These are phyloP conservation scores for Fagus sylvatica DNA, from an alignment of 306 rosid genomes.

Conservation along the genomic window DNA sequence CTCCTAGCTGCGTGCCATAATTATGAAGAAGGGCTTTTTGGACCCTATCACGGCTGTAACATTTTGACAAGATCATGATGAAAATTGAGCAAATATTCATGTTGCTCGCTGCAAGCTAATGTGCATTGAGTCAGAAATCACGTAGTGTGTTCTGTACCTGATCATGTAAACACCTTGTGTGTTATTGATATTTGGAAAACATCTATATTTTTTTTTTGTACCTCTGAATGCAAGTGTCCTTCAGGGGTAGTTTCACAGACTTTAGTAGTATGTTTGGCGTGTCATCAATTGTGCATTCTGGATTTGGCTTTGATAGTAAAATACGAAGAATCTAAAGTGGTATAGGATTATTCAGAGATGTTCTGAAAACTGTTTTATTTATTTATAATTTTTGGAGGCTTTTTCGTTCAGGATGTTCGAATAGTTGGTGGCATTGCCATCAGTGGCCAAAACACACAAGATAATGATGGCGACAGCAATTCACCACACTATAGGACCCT, in stretches of 20 bases:
- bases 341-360: too few relatives aligned
- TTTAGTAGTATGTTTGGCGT: neutral
- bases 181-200: neutral
- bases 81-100: neutral
- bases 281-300: neutral
- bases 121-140: neutral
- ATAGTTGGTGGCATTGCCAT: too few relatives aligned
- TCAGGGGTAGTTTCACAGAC: neutral
- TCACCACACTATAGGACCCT: too few relatives aligned
- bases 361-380: neutral
- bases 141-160: neutral
- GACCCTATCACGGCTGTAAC: slow-evolving; percentile 13
- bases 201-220: neutral
- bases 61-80: slow-evolving; percentile 1
- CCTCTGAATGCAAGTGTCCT: neutral
- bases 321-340: too few relatives aligned
- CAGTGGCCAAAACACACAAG: too few relatives aligned
- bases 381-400: neutral
- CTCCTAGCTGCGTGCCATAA: slow-evolving; percentile 21
- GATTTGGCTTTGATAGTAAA: neutral
- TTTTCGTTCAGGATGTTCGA: neutral
- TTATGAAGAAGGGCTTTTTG: slow-evolving; percentile 19
- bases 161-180: neutral
- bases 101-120: slow-evolving; percentile 10
- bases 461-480: too few relatives aligned